phyloP scores from a whole-genome alignment of 176 grass and related monocot genomes.

The Raddia guianensis region DNA sequence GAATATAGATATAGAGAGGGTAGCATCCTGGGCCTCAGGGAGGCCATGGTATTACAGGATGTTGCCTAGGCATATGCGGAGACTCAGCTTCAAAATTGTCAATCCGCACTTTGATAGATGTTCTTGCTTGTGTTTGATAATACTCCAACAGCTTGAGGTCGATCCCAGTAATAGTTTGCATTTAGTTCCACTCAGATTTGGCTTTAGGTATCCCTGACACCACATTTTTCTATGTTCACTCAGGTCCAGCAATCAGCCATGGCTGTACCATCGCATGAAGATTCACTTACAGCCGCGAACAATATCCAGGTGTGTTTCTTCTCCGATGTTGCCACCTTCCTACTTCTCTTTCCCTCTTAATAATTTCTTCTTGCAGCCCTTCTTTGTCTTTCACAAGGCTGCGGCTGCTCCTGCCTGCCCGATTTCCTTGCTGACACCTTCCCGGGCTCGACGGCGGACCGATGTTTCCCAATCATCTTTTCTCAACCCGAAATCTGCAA shows the following conservation, averaged over 20 bases:
- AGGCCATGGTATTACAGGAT: too few species aligned
- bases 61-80: too few species aligned
- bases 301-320: constrained; percentile 40
- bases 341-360: neutral
- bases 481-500: constrained; percentile 43
- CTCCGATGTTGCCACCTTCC: constrained; percentile 1
- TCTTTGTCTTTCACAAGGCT: constrained; percentile 74
- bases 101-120: too few species aligned
- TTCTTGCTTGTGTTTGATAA: too few species aligned
- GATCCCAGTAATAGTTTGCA: too few species aligned
- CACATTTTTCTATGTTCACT: neutral
- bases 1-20: too few species aligned
- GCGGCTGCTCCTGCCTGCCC: neutral
- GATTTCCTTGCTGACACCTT: neutral
- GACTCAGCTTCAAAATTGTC: too few species aligned
- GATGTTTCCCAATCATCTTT: constrained; percentile 37
- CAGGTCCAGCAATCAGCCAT: constrained; percentile 6
- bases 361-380: constrained; percentile 55
- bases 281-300: constrained; percentile 36
- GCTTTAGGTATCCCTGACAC: neutral
- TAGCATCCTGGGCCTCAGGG: too few species aligned
- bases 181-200: neutral
- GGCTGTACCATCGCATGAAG: neutral
- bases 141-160: too few species aligned
- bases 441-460: constrained; percentile 15